Conservation (phyloP, 495 filamentous ascomycete species). For the Penicillium coprophilum region DNA sequence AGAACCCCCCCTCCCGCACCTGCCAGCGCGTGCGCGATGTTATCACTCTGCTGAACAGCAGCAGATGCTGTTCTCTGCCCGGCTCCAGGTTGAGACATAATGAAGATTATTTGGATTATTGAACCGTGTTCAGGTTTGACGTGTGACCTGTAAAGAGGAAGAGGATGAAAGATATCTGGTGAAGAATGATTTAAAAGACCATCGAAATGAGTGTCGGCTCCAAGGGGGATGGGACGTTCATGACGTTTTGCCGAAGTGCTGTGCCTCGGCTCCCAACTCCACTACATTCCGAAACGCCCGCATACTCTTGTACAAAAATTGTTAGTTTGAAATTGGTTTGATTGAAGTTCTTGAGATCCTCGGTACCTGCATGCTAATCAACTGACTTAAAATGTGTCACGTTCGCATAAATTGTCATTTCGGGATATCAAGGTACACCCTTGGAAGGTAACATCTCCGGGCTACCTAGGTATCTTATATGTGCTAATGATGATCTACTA, state of each 20-base stretch:
- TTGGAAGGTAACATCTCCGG: not conserved
- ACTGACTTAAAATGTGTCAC: not conserved
- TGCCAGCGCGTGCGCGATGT: slow-evolving; percentile 84
- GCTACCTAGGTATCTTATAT: not conserved
- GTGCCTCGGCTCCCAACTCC: slow-evolving; percentile 42
- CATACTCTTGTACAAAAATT: not conserved
- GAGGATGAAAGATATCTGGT: slow-evolving; percentile 14
- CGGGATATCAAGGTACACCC: not conserved
- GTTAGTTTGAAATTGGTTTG: not conserved
- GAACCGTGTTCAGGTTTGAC: not conserved
- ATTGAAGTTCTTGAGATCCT: not conserved
- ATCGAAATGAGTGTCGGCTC: slow-evolving; percentile 37
- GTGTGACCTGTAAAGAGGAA: slow-evolving; percentile 14
- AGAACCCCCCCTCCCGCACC: slow-evolving; percentile 89
- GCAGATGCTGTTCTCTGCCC: slow-evolving; percentile 42
- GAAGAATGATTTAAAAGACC: not conserved
- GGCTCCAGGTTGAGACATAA: slow-evolving; percentile 44
- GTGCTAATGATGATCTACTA: not conserved
- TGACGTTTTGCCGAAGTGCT: slow-evolving; percentile 47
- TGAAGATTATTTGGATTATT: slow-evolving; percentile 1
- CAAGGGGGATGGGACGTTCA: slow-evolving; percentile 28
- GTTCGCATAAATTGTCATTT: not conserved
- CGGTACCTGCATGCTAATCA: not conserved
- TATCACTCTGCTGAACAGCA: slow-evolving; percentile 74
- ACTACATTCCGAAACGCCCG: slow-evolving; percentile 20